These are phyloP conservation scores for Fusarium sp. DNA, from an alignment of 2,329 filamentous ascomycete species.

Conservation along the genomic window DNA sequence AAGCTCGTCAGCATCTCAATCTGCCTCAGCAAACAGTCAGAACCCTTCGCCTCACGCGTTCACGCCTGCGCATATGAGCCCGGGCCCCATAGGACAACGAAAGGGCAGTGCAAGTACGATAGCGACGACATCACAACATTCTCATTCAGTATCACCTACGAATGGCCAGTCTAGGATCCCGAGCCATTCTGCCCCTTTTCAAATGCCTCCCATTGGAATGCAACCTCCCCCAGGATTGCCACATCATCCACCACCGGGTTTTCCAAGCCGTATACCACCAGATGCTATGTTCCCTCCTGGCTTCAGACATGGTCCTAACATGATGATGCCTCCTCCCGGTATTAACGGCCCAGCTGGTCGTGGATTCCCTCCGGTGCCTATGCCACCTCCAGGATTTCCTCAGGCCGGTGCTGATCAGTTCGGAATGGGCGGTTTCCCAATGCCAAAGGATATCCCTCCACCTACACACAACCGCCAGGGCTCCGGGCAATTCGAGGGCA, in stretches of 20 bases:
- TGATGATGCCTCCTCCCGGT: conserved; percentile 67
- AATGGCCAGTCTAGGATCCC: conserved; percentile 53
- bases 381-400: conserved; percentile 58
- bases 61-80: conserved; percentile 77
- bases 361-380: conserved; percentile 59
- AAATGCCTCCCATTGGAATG: conserved; percentile 70
- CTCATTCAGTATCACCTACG: conserved; percentile 72
- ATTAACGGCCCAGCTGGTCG: conserved; percentile 63
- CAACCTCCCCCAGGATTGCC: conserved; percentile 59
- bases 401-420: conserved; percentile 53
- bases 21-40: conserved; percentile 68
- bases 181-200: conserved; percentile 64
- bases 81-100: conserved; percentile 74
- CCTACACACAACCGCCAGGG: conserved; percentile 81
- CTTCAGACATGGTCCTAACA: conserved; percentile 63
- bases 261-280: conserved; percentile 72
- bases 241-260: conserved; percentile 61
- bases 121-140: conserved; percentile 49
- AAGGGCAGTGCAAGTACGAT: conserved; percentile 70
- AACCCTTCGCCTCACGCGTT: conserved; percentile 73
- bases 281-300: conserved; percentile 64
- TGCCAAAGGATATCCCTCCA: conserved; percentile 52
- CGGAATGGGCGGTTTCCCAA: conserved; percentile 51
- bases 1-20: conserved; percentile 79
- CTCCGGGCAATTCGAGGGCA: conserved; percentile 78